Conservation (phyloP, 192 early-diverging fungal species). For the Gamsiella multidivaricata region DNA sequence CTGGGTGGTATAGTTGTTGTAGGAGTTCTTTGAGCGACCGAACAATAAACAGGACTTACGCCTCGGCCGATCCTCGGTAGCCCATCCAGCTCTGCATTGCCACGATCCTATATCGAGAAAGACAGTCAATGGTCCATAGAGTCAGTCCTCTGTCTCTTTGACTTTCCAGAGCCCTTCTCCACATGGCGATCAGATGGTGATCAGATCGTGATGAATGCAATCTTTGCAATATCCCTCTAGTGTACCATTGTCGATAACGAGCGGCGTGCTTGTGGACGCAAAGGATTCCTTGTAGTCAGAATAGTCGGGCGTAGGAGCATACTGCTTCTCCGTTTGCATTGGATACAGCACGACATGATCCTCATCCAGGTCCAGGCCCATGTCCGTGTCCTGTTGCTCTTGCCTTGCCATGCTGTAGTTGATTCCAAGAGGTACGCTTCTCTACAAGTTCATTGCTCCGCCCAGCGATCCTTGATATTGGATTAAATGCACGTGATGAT, state of each 20-base stretch:
- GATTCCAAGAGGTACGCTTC: too few relatives aligned
- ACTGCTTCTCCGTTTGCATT: constrained; percentile 45
- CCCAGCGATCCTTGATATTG: neutral
- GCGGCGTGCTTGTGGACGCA: constrained; percentile 29
- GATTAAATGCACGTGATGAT: neutral
- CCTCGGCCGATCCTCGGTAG: constrained; percentile 66
- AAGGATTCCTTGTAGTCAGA: constrained; percentile 49
- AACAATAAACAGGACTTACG: constrained; percentile 50
- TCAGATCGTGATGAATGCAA: neutral
- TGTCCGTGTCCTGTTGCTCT: constrained; percentile 17
- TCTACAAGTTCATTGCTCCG: neutral
- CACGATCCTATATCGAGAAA: constrained; percentile 65
- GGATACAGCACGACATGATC: constrained; percentile 22
- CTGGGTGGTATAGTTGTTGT: neutral
- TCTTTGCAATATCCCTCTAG: neutral
- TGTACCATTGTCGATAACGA: constrained; percentile 59
- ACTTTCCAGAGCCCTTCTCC: neutral
- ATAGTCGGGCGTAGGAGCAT: constrained; percentile 40
- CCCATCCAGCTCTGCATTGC: constrained; percentile 87
- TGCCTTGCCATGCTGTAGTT: constrained; percentile 5
- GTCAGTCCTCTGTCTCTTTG: neutral
- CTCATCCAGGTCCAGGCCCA: constrained; percentile 40
- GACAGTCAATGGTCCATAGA: neutral
- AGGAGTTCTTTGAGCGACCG: neutral
- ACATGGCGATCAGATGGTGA: neutral